These are phyloP conservation scores for Chaetomium sp. DNA, from an alignment of 2,329 filamentous ascomycete species.

Conservation along the genomic window DNA sequence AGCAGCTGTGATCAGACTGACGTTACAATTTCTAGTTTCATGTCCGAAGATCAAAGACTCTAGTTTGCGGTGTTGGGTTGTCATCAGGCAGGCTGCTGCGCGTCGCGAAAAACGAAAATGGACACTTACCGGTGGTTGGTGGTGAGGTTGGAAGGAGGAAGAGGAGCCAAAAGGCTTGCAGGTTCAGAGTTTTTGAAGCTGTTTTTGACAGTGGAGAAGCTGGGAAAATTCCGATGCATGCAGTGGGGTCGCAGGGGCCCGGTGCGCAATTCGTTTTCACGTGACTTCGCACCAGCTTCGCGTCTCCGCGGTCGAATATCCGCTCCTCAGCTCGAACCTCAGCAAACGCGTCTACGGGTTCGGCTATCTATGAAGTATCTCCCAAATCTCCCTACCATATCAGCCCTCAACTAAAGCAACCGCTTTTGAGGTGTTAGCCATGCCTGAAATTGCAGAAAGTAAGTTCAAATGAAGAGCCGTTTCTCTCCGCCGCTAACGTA, in stretches of 20 bases:
- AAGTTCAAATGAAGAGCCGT: slow-evolving; percentile 3
- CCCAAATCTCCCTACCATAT: background rate
- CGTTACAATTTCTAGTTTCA: slow-evolving; percentile 83
- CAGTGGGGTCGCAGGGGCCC: background rate
- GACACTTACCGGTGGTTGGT: slow-evolving; percentile 25
- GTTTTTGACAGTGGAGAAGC: slow-evolving; percentile 15
- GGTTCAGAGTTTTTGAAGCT: slow-evolving; percentile 24
- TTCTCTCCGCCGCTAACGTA: slow-evolving; percentile 1
- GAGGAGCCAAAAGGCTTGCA: slow-evolving; percentile 18
- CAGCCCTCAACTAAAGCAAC: background rate
- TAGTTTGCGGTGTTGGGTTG: slow-evolving; percentile 83
- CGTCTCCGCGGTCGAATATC: slow-evolving; percentile 11
- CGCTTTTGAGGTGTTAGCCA: slow-evolving; percentile 26
- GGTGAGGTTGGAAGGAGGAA: slow-evolving; percentile 17
- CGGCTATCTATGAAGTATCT: background rate
- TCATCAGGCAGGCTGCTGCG: slow-evolving; percentile 58
- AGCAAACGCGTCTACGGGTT: background rate
- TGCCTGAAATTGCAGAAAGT: slow-evolving; percentile 61
- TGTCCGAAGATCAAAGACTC: slow-evolving; percentile 87
- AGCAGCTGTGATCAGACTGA: slow-evolving; percentile 68
- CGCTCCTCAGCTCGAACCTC: background rate
- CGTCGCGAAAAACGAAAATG: slow-evolving; percentile 6
- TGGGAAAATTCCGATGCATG: slow-evolving; percentile 16
- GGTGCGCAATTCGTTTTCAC: slow-evolving; percentile 21
- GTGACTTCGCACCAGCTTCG: slow-evolving; percentile 29